Percentiles rank a stretch among this genome's conserved stretches.
Conservation (phyloP, 2,329 filamentous ascomycete genomes). For the Alternaria viburni region DNA sequence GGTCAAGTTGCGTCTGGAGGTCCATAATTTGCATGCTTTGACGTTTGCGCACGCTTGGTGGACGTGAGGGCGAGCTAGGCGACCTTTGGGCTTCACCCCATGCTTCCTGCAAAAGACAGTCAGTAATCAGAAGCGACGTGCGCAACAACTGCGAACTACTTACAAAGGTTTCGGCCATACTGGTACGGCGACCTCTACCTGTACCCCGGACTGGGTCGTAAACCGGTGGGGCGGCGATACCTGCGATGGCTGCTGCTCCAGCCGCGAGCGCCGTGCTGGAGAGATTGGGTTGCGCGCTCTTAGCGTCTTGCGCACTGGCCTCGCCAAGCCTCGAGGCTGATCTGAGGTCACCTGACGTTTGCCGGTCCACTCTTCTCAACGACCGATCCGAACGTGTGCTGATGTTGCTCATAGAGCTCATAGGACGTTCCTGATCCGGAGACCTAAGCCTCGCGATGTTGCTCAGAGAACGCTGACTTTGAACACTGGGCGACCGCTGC, state of each 20-base stretch:
- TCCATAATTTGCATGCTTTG: constrained; percentile 96
- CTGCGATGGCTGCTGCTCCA: constrained; percentile 49
- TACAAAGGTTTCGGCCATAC: constrained; percentile 93
- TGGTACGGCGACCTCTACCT: constrained; percentile 79
- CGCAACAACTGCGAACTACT: constrained; percentile 54
- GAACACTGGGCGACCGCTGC: constrained; percentile 48
- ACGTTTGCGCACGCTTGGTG: constrained; percentile 93
- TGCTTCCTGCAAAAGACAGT: constrained; percentile 72
- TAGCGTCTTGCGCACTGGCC: constrained; percentile 49
- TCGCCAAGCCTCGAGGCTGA: constrained; percentile 68
- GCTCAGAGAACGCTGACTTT: constrained; percentile 53
- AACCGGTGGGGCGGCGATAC: constrained; percentile 60
- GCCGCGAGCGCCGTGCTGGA: constrained; percentile 41
- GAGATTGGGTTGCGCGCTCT: constrained; percentile 38
- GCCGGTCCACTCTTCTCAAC: constrained; percentile 71
- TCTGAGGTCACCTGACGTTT: constrained; percentile 77
- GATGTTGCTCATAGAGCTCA: constrained; percentile 64
- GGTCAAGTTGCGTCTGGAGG: constrained; percentile 83
- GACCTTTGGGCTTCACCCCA: constrained; percentile 90
- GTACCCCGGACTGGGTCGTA: constrained; percentile 83
- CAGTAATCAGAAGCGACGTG: constrained; percentile 24
- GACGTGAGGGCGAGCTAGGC: constrained; percentile 89
- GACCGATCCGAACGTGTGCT: constrained; percentile 70
- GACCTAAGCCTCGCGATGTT: constrained; percentile 50
- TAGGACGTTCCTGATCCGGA: constrained; percentile 62